Base-by-base conservation (phyloP, 768 basidiomycete genomes). In the Candolleomyces eurysporus region DNA sequence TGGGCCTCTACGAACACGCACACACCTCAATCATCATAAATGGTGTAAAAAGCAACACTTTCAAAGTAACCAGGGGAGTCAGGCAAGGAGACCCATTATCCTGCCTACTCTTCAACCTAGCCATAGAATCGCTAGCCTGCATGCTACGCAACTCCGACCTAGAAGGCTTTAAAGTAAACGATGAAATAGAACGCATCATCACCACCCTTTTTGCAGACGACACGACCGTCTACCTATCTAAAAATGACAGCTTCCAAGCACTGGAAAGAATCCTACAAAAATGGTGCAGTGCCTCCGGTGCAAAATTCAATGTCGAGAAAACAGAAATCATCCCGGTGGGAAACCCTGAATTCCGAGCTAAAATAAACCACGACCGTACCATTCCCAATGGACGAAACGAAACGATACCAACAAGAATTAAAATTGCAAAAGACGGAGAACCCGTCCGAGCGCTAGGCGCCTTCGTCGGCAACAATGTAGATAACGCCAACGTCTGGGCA, bases 261-360 rank as follows among this genome's bases (percentile, higher is more conserved):
- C 70, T 82, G 0, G 39, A 64, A 3, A 0, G 32, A 0, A 68
- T 81, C 2, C 76, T 82, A 0, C 30, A 70, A 0, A 45, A 45
- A 0, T 84, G 82, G 82, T 83, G 78, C 60, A 22, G 17, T 0
- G 78, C 76, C 14, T 75, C 77, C 16, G 62, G 70, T 0, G 80
- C 79, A 0, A 76, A 74, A 50, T 82, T 82, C 57, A 82, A 81
- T 53, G 63, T 65, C 0, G 54, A 52, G 0, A 83, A 83, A 65
- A 82, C 79, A 0, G 75, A 78, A 59, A 64, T 79, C 0, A 66
- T 82, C 2, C 78, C 76, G 0, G 68, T 79, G 0, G 78, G 79
- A 0, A 9, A 58, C 0, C 14, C 39, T 4, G 54, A 55, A 5
- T 74, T 65, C 64, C 57, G 73, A 16, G 22, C 57, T n/a, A 6